Evolutionary conservation across 768 basidiomycete species (phyloP).

Genomic region (Candolleomyces eurysporus): DNA sequence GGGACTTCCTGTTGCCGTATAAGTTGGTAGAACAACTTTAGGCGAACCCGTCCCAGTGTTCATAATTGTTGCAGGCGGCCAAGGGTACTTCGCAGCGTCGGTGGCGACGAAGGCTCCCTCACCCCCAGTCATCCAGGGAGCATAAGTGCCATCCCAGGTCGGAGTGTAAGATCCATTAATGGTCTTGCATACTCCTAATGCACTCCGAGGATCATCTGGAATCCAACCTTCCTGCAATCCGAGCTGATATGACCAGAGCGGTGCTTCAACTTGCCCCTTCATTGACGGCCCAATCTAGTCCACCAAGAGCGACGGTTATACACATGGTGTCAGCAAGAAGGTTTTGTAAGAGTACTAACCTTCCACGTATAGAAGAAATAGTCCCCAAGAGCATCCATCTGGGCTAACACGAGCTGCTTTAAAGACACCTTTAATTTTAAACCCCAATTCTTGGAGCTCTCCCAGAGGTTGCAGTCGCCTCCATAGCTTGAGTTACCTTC

Average conservation of each 20-base stretch:
- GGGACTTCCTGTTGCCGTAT: conserved; percentile 64
- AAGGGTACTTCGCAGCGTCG: conserved; percentile 40
- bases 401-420: conserved; percentile 26
- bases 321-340: not conserved
- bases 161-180: conserved; percentile 35
- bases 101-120: conserved; percentile 31
- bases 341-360: conserved; percentile 7
- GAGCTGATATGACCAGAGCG: conserved; percentile 33
- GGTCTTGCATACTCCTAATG: conserved; percentile 54
- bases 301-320: not conserved
- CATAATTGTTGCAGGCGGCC: conserved; percentile 62
- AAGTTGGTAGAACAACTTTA: conserved; percentile 49
- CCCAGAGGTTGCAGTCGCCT: conserved; percentile 60
- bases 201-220: conserved; percentile 61
- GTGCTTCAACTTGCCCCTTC: conserved; percentile 33
- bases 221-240: conserved; percentile 66
- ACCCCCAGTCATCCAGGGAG: conserved; percentile 57
- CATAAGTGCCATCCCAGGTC: conserved; percentile 37
- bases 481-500: conserved; percentile 55
- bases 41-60: conserved; percentile 29
- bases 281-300: conserved; percentile 35
- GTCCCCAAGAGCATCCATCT: conserved; percentile 29
- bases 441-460: not conserved
- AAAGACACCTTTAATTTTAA: not conserved
- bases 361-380: conserved; percentile 40